Percentiles rank a stretch among this genome's conserved stretches.
These are phyloP conservation scores for Lachnellula occidentalis DNA, from an alignment of 2,329 filamentous ascomycete genomes.

Conservation along the genomic window DNA sequence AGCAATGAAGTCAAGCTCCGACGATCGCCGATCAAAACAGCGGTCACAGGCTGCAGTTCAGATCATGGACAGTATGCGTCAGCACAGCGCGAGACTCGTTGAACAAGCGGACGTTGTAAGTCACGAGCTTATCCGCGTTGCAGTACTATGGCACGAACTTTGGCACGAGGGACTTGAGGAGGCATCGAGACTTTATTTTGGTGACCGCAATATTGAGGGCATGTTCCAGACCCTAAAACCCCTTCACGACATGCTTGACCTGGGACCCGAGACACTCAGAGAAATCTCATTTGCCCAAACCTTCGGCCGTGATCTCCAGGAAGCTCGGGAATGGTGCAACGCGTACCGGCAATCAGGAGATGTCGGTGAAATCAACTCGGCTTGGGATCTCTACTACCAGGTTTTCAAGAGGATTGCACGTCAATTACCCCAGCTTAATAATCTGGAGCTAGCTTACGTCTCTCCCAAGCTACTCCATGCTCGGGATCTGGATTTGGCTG, in stretches of 20 bases:
- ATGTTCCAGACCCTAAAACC: conserved; percentile 92
- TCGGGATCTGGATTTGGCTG: conserved; percentile 80
- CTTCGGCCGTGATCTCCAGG: conserved; percentile 89
- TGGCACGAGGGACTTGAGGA: conserved; percentile 99
- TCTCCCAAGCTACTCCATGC: conserved; percentile 87
- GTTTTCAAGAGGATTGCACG: conserved; percentile 94
- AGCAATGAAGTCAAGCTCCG: conserved; percentile 88
- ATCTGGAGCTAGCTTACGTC: conserved; percentile 91
- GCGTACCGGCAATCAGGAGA: conserved; percentile 87
- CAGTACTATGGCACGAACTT: conserved; percentile 96
- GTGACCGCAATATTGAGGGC: conserved; percentile 93
- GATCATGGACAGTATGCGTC: conserved; percentile 97
- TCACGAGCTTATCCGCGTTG: conserved; percentile 92
- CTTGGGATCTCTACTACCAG: conserved; percentile 98
- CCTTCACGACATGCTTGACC: conserved; percentile 84
- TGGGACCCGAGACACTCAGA: conserved; percentile 83
- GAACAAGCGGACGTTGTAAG: conserved; percentile 95
- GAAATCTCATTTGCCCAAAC: conserved; percentile 98
- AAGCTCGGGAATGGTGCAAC: conserved; percentile 93
- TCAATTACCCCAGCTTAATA: conserved; percentile 88
- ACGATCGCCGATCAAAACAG: conserved; percentile 72
- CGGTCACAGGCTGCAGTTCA: conserved; percentile 82
- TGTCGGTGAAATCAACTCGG: conserved; percentile 91
- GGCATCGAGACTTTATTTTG: conserved; percentile 93
- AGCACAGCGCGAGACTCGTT: conserved; percentile 86